These are phyloP conservation scores for Fusarium duplospermum DNA, from an alignment of 2,329 filamentous ascomycete genomes.

Conservation along the genomic window DNA sequence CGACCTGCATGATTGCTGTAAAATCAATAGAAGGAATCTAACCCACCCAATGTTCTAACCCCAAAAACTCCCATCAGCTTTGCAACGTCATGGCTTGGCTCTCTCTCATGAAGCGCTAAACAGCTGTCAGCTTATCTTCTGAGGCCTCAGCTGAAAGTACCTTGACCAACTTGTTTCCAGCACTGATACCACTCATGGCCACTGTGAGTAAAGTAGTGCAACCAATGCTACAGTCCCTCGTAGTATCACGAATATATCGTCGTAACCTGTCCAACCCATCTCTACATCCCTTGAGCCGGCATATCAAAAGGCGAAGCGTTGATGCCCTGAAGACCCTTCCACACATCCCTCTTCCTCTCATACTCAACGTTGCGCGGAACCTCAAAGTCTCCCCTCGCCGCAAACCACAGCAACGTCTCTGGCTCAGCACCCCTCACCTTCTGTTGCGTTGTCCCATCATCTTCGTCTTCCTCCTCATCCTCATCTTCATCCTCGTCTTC, in stretches of 20 bases:
- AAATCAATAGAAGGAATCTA: slow-evolving; percentile 1
- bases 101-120: not conserved
- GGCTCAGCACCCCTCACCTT: slow-evolving; percentile 54
- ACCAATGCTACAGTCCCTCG: not conserved
- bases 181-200: not conserved
- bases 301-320: slow-evolving; percentile 44
- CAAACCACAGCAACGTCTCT: slow-evolving; percentile 62
- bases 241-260: not conserved
- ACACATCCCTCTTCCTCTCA: slow-evolving; percentile 49
- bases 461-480: slow-evolving; percentile 63
- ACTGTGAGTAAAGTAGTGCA: not conserved
- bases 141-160: not conserved
- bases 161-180: not conserved
- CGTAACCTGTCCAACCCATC: not conserved
- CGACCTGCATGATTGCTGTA: not conserved
- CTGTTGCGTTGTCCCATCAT: slow-evolving; percentile 43
- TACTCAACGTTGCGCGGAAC: slow-evolving; percentile 60
- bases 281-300: slow-evolving; percentile 5
- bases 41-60: not conserved
- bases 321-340: slow-evolving; percentile 50
- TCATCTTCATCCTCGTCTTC: slow-evolving; percentile 66
- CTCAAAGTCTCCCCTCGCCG: slow-evolving; percentile 57
- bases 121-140: slow-evolving; percentile 29
- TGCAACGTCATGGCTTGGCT: not conserved
- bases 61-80: not conserved